phyloP scores from a whole-genome alignment of 2,329 filamentous ascomycete genomes.

The Alternaria conjuncta region DNA sequence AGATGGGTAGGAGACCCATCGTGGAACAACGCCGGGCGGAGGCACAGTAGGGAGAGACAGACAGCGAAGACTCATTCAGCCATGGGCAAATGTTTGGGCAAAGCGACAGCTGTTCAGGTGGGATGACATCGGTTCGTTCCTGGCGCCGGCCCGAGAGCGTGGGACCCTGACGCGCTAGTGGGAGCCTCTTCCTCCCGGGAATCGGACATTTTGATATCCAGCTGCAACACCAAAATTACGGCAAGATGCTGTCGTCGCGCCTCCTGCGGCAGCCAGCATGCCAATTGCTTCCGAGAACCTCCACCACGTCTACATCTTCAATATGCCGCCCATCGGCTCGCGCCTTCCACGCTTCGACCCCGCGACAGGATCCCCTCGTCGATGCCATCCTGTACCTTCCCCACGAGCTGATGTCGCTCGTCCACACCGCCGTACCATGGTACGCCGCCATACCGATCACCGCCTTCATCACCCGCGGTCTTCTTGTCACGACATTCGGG shows the following conservation, averaged over 20 bases:
- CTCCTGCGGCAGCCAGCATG: conserved; percentile 29
- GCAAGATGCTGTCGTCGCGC: conserved; percentile 32
- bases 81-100: conserved; percentile 12
- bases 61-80: conserved; percentile 9
- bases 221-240: conserved; percentile 10
- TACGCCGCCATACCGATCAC: conserved; percentile 61
- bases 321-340: conserved; percentile 34
- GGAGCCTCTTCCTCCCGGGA: conserved; percentile 21
- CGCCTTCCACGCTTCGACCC: conserved; percentile 59
- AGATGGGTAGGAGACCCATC: conserved; percentile 35
- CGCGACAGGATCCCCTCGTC: conserved; percentile 46
- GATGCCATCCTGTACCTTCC: conserved; percentile 53
- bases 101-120: conserved; percentile 29
- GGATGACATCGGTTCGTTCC: conserved; percentile 31
- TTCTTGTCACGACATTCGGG: conserved; percentile 55
- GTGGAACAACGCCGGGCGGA: conserved; percentile 14
- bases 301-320: not conserved
- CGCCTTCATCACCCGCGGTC: conserved; percentile 58
- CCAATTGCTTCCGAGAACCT: conserved; percentile 31
- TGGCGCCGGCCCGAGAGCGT: conserved; percentile 23
- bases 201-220: conserved; percentile 14
- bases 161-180: conserved; percentile 23
- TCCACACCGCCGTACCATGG: conserved; percentile 65
- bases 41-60: conserved; percentile 13
- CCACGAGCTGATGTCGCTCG: conserved; percentile 54